Evolutionary conservation across 495 filamentous ascomycete species (phyloP), one percentile per base, ranked within the genome.

Genomic region (Chlorociboria aeruginascens): DNA sequence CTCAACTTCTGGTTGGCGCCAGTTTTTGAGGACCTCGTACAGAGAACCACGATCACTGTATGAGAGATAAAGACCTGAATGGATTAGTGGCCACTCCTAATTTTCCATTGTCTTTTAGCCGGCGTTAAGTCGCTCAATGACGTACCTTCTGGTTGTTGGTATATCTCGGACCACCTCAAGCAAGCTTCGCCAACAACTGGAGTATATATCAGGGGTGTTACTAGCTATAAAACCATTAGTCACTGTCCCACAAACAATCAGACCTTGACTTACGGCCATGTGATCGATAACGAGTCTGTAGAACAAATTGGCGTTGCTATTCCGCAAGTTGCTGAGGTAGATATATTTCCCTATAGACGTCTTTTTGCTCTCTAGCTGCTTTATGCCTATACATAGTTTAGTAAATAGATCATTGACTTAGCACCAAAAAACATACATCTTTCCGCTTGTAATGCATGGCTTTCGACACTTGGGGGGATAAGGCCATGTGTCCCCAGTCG

Each of bases 101-200:
- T 34, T 25, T 20, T 8, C 35, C 25, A n/a, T 33, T 29, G 6
- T 6, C 3, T 48, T 35, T n/a, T n/a, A n/a, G n/a, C 12, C 2
- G 7, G 13, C 2, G 20, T 25, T 25, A 4, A 25, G 20, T 25
- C 20, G 20, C 20, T 25, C 20, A 25, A 25, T 25, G 20, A 25
- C 12, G 4, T 57, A 78, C 79, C 84, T 68, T 89, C 84, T 37
- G 84, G 82, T 53, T 86, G 82, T 42, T 79, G 81, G 66, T 83
- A 89, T 59, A 87, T 85, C 61, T 87, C 82, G 14, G 81, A 85
- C 84, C 84, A 89, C 56, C 80, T 72, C 56, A 84, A 67, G 66
- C 84, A 89, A 31, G 84, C 84, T 62, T 89, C 83, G 53, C 84
- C 84, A 50, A 89, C 84, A 45, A 83, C 83, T 6, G 84, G 84